Evolutionary conservation across 805 yeast genomes (phyloP).

Genomic region (Kluyveromyces lactis): DNA sequence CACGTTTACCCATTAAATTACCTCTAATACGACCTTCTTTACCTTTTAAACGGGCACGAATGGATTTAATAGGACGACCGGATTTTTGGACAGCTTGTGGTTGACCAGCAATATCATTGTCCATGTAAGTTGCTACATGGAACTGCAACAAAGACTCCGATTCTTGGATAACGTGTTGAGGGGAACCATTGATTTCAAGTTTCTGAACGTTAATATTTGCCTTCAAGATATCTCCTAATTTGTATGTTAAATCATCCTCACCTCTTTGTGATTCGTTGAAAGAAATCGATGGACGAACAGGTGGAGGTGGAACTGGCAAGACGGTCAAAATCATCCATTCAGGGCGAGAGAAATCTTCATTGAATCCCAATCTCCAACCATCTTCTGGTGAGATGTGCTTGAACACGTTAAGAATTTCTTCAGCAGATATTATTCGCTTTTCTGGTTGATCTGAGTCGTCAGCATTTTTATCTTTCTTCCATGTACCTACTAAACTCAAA

Average conservation of each 20-base stretch:
- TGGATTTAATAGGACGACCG: slow-evolving; percentile 97
- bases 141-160: slow-evolving; percentile 92
- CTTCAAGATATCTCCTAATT: slow-evolving; percentile 91
- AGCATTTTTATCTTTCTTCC: slow-evolving; percentile 76
- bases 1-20: slow-evolving; percentile 98
- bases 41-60: slow-evolving; percentile 99
- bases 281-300: slow-evolving; percentile 97
- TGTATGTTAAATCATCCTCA: slow-evolving; percentile 97
- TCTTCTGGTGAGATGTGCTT: slow-evolving; percentile 86
- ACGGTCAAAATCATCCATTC: slow-evolving; percentile 98
- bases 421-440: slow-evolving; percentile 76
- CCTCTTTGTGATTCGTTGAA: slow-evolving; percentile 97
- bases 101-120: slow-evolving; percentile 98
- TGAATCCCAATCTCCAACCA: slow-evolving; percentile 74
- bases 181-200: slow-evolving; percentile 97
- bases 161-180: slow-evolving; percentile 95
- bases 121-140: slow-evolving; percentile 99
- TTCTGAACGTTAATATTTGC: slow-evolving; percentile 97
- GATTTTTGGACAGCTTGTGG: slow-evolving; percentile 98
- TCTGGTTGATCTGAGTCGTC: slow-evolving; percentile 89
- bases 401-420: slow-evolving; percentile 85
- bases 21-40: slow-evolving; percentile 99
- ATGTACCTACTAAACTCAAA: slow-evolving; percentile 92
- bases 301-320: slow-evolving; percentile 99
- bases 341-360: slow-evolving; percentile 94